These are phyloP conservation scores for Umbilicus rupestris DNA, from an alignment of 164 flowering plant genomes.

Conservation along the genomic window DNA sequence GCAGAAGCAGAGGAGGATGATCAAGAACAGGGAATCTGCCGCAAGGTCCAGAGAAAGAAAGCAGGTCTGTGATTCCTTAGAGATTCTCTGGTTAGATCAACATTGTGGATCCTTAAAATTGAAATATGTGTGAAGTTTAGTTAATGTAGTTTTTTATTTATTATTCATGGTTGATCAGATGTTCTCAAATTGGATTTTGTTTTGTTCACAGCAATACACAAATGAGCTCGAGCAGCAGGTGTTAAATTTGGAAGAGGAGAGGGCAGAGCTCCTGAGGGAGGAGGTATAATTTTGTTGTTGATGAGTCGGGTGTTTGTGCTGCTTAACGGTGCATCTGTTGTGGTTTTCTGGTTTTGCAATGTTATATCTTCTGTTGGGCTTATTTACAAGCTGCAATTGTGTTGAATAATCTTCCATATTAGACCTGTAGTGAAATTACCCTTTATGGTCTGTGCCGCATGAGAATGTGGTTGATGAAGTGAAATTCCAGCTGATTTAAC, in stretches of 20 bases:
- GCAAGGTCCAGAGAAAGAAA: slow-evolving; percentile 25
- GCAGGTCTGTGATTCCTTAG: slow-evolving; percentile 11
- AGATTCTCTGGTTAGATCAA: background rate
- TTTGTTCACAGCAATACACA: slow-evolving; percentile 29
- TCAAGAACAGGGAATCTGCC: slow-evolving; percentile 27
- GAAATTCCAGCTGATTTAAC: too few species aligned
- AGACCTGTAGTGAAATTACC: background rate
- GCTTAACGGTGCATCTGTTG: background rate
- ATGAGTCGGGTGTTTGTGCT: background rate
- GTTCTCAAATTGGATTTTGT: background rate
- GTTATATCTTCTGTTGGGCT: background rate
- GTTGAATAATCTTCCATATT: background rate
- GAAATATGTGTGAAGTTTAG: background rate
- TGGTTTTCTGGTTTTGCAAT: background rate
- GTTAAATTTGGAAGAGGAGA: slow-evolving; percentile 35
- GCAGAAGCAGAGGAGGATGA: slow-evolving; percentile 24
- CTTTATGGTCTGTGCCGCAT: background rate
- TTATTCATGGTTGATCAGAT: background rate
- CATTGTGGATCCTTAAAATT: too few species aligned
- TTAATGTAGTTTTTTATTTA: background rate
- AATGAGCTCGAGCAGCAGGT: slow-evolving; percentile 38
- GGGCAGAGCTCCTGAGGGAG: slow-evolving; percentile 26
- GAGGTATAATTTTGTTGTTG: slow-evolving; percentile 25
- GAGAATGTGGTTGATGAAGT: background rate
- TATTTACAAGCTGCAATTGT: background rate